phyloP scores from a whole-genome alignment of 257 asterid genomes.

The Datura wrightii region DNA sequence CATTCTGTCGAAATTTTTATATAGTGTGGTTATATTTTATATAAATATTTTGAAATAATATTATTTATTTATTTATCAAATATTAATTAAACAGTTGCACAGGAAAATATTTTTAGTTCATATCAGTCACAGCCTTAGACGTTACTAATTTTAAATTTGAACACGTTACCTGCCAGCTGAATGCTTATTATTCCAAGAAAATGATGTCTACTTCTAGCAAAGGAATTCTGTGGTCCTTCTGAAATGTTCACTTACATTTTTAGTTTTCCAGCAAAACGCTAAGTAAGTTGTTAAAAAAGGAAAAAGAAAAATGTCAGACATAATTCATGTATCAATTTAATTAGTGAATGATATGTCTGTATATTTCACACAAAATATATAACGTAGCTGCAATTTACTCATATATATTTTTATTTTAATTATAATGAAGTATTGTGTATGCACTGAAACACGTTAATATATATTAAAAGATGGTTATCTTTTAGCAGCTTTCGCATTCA shows the following conservation, averaged over 20 bases:
- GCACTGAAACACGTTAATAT: too few species aligned
- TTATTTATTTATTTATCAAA: too few species aligned
- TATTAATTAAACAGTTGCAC: not conserved
- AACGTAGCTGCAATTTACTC: too few species aligned
- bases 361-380: too few species aligned
- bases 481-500: too few species aligned
- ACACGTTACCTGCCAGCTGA: conserved; percentile 19
- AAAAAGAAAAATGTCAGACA: not conserved
- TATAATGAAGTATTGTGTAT: too few species aligned
- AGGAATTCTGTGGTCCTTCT: not conserved
- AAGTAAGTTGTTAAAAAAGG: not conserved
- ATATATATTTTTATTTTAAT: too few species aligned
- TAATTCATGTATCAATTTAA: not conserved
- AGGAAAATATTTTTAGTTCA: not conserved
- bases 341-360: not conserved
- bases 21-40: too few species aligned
- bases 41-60: too few species aligned
- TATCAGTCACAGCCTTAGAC: not conserved
- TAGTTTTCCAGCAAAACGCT: not conserved
- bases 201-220: not conserved
- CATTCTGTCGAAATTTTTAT: too few species aligned
- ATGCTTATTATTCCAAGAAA: conserved; percentile 18
- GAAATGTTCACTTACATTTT: not conserved
- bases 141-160: not conserved
- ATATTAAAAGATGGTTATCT: too few species aligned